Evolutionary conservation across 148 eudicot genomes (phyloP), one percentile per base, ranked within the genome.

Genomic region (Nepenthes mirabilis): DNA sequence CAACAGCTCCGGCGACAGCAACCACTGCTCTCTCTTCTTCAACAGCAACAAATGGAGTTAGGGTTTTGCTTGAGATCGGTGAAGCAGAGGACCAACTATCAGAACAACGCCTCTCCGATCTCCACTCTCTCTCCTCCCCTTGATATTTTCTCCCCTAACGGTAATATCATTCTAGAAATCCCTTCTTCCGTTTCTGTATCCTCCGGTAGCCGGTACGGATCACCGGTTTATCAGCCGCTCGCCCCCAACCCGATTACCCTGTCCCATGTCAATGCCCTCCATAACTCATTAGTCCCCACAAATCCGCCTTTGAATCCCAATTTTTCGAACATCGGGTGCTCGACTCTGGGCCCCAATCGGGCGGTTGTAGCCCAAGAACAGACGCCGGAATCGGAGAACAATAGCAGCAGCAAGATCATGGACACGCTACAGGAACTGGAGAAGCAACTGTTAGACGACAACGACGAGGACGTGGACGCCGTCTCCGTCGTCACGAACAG

Each of bases 401-500:
- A 64, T 56, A 64, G 63, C 56, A n/a, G 23, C 65, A 65, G 7
- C 52, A 55, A 70, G 33, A 71, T 75, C 79, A 71, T 74, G 77
- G 55, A 58, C 55, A 73, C 75, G 55, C 75, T 91, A 0, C 79
- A 81, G 11, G 96, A 88, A 71, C 73, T 93, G 2, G 98, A 93
- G 67, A 93, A 93, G 62, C 77, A 78, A 37, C 79, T 93, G 1
- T 53, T 93, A 4, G 72, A 78, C 54, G 98, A 91, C 58, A 78
- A 84, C 55, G 84, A 80, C 4, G 79, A 79, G 6, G 84, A 81
- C 9, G 64, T 37, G 40, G 88, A 85, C 5, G 75, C 71, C 3
- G 83, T 79, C 10, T 91, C 98, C 1, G 86, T 67, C 2, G 68
- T 94, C 3, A 86, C 91, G 1, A 80, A 83, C 80, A 85, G 77